Conservation (phyloP, 2,329 filamentous ascomycete species). For the Colletotrichum endophyticum region DNA sequence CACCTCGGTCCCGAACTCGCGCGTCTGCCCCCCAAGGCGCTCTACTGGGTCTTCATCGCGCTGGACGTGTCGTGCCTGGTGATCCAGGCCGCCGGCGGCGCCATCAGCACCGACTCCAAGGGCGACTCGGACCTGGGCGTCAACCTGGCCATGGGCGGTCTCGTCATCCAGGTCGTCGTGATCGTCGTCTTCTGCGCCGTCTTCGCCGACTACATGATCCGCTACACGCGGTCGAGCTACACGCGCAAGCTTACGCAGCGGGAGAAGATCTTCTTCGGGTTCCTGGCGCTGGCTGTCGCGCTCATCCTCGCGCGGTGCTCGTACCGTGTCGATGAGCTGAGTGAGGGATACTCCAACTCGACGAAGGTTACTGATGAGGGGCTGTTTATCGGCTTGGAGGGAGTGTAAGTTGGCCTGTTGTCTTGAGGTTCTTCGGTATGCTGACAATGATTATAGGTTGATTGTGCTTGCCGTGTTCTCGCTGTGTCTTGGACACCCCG, state of each 20-base stretch:
- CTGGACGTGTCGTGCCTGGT: conserved; percentile 60
- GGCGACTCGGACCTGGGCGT: conserved; percentile 49
- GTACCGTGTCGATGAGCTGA: conserved; percentile 69
- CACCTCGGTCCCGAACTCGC: conserved; percentile 41
- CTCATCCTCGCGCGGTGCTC: conserved; percentile 65
- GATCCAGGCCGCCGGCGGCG: conserved; percentile 61
- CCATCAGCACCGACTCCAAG: conserved; percentile 47
- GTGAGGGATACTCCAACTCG: conserved; percentile 61
- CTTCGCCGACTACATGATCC: conserved; percentile 52
- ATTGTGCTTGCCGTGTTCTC: conserved; percentile 40
- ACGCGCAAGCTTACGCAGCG: conserved; percentile 26
- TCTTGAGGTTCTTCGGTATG: too few relatives aligned
- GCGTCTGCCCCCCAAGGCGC: conserved; percentile 42
- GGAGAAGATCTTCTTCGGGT: conserved; percentile 52
- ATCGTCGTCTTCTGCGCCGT: conserved; percentile 56
- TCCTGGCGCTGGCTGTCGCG: conserved; percentile 57
- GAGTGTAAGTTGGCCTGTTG: conserved; percentile 35
- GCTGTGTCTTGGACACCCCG: conserved; percentile 47
- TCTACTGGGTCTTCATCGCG: conserved; percentile 54
- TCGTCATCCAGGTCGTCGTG: conserved; percentile 62
- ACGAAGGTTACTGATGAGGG: conserved; percentile 55
- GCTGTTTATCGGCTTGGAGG: conserved; percentile 60
- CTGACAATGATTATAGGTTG: conserved; percentile 28
- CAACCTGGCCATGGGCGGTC: conserved; percentile 50
- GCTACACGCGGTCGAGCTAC: conserved; percentile 30